Evolutionary conservation across 768 basidiomycete genomes (phyloP).

Genomic region (Tephrocybe sp.): DNA sequence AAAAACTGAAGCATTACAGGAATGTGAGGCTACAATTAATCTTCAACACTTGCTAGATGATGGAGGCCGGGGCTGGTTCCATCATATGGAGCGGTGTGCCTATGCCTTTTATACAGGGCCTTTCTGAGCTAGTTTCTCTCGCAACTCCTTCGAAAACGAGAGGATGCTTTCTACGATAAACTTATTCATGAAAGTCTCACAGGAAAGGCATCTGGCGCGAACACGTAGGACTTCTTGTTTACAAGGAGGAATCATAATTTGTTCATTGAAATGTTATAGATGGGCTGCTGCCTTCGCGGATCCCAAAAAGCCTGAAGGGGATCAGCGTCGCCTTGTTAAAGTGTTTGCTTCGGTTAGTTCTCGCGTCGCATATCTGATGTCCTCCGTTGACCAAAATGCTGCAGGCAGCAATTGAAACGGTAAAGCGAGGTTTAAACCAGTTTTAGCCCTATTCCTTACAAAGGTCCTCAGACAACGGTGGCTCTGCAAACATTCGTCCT

Average conservation of each 20-base stretch:
- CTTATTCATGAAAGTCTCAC: background rate
- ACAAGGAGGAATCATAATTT: background rate
- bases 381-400: too few relatives aligned
- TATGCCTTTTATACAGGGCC: background rate
- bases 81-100: background rate
- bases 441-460: too few relatives aligned
- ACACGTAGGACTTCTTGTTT: background rate
- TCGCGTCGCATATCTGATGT: too few relatives aligned
- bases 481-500: too few relatives aligned
- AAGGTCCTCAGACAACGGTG: too few relatives aligned
- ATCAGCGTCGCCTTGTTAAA: background rate
- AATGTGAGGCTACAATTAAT: background rate
- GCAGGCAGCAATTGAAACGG: too few relatives aligned
- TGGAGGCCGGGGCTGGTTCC: background rate
- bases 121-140: too few relatives aligned
- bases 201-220: background rate
- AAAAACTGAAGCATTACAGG: background rate
- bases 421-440: too few relatives aligned
- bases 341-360: background rate
- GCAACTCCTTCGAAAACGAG: background rate
- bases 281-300: background rate
- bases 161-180: background rate
- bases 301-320: background rate
- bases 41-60: background rate
- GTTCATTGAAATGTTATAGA: background rate